Base-by-base conservation (phyloP, 1,284 basidiomycete genomes). In the Trametes polyzona region DNA sequence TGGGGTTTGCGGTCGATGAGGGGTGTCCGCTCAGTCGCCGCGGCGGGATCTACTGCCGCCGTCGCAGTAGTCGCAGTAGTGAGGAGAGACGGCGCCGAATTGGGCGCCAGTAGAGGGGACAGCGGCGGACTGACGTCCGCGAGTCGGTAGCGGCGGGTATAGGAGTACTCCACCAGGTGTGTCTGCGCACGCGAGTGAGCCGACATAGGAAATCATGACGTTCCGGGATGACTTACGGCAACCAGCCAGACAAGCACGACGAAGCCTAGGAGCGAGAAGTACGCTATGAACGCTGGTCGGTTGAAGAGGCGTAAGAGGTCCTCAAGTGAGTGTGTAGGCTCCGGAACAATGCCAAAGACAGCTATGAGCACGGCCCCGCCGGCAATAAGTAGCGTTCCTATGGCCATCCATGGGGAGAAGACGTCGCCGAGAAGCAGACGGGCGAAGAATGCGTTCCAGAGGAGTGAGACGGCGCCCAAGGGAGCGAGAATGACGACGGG, bases 381-480 rank as follows among this genome's bases (percentile, higher is more conserved):
- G 1, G 93, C 92, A 61, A 98, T 96, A 66, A 97, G 80, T 29
- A 90, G 72, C 3, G 95, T 97, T 24, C 95, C 95, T 11, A 92
- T 73, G 50, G 95, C 76, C 84, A 96, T 92, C 78, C 88, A 90
- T 11, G 80, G 81, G 5, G 93, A 93, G 74, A 97, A 93, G 19
- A 87, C 80, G 69, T 96, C 95, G 36, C 93, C 92, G 19, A 98
- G 82, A 37, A 98, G 81, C 47, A 96, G 71, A 26, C 88, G 83
- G 10, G 95, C 95, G 64, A 98, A 95, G 67, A 98, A 86, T 3
- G 94, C 94, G 73, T 98, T 98, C 92, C 93, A 98, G 23, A 98
- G 82, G 30, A 98, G 83, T 7, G 93, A 95, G 33, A 92, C 92
- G 1, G 95, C 96, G 19, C 96, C 96, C 1, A 98, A 83, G 0